Evolutionary conservation across 257 asterid species (phyloP), one percentile per base, ranked within the genome.

Genomic region (Gentiana dahurica): DNA sequence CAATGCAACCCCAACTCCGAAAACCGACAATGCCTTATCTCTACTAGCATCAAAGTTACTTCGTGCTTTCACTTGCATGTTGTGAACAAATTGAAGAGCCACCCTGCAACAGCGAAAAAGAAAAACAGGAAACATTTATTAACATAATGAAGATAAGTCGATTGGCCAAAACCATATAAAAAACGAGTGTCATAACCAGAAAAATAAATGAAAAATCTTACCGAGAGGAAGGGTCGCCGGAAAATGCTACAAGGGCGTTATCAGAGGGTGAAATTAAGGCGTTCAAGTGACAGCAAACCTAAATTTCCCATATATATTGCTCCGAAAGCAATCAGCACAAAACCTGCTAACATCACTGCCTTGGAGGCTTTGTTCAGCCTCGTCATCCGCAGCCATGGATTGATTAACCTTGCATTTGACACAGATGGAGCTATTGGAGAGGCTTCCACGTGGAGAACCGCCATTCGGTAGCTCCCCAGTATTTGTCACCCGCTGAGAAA

Each of bases 161-260:
- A 41, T 2, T 41, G 6, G 12, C 52, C 52, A 10, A 41, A 58
- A 3, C 32, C 6, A 45, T 32, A 24, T 24, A 32, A 47, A 7
- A 1, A 11, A 50, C 32, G 39, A 36, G 46, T 3, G 8, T 41
- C 33, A 24, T 53, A 12, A 36, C 32, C 34, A 13, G 9, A 59
- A 55, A 1, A 54, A 8, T 38, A 3, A 8, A 5, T 11, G 1
- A 51, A 41, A 49, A 2, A 60, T 12, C 13, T 39, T 59, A 90
- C 97, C 97, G 87, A 59, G 98, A 91, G 41, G 90, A 77, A 38
- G 86, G 66, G 47, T 95, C 96, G 41, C 96, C 98, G n/a, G 98
- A 91, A 67, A 87, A 91, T 0, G 94, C 96, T 8, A 91, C 84
- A 51, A 87, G 95, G 49, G 85, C 80, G 2, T 83, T 83, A 68